Base-by-base conservation (phyloP, 768 basidiomycete species). In the Tremella yokohamensis region DNA sequence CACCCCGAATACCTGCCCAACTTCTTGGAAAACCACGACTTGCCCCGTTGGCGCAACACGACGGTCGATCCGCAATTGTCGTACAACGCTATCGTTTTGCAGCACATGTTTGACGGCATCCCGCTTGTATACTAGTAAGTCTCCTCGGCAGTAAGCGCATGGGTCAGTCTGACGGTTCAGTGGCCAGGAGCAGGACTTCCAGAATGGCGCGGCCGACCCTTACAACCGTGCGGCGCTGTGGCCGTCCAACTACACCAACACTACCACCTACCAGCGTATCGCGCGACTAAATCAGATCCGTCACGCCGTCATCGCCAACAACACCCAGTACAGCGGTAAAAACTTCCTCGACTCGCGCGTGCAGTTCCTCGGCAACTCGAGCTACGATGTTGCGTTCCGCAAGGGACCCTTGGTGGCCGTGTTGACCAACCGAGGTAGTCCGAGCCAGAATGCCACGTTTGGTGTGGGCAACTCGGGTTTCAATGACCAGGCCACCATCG, bases 11-110 rank as follows among this genome's bases (percentile, higher is more conserved):
- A 70, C 8, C 57, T 76, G 15, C 72, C 71, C 18, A 73, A 70
- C 56, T 76, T 76, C 45, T 57, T 76, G 25, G 72, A 72, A 29
- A 76, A 74, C 60, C 74, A 76, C 60, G 74, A 76, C 64, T 50
- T 74, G 3, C 70, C 74, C 13, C 19, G 74, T 57, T 76, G 63
- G 64, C 51, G 70, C 40, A 72, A 71, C 48, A 54, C 63, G 20
- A 73, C 70, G 6, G 65, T 63, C 44, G 70, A 73, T 44, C 63
- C 70, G 20, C 65, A 70, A 52, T 54, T 73, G 34, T 65, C 68
- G 13, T 76, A 66, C 58, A 76, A 76, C 48, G 74, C 74, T 19
- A 58, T 73, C 48, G 70, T 73, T 7, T 69, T 68, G 34, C 70
- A 72, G 49, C 71, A 70, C 61, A 62, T 74, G 44, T 72, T 67